Evolutionary conservation across 2,329 filamentous ascomycete genomes (phyloP).

Genomic region (Pseudocercospora fijiensis): DNA sequence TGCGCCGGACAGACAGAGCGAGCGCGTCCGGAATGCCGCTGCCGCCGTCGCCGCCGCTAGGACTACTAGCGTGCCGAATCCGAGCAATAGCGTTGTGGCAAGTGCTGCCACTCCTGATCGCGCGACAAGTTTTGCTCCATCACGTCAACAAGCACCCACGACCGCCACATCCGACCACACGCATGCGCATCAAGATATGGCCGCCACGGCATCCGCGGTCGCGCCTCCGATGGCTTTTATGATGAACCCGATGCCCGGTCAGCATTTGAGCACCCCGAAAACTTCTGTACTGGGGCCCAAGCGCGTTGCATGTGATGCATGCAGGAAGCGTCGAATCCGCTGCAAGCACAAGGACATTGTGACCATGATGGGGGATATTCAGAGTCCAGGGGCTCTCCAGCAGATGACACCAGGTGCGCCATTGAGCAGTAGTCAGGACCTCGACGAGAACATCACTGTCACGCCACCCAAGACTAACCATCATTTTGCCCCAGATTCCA

Average conservation of each 20-base stretch:
- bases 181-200: constrained; percentile 28
- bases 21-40: constrained; percentile 37
- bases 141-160: constrained; percentile 18
- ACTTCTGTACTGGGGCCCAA: constrained; percentile 61
- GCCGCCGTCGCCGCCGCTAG: constrained; percentile 2
- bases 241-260: constrained; percentile 32
- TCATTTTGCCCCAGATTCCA: constrained; percentile 18
- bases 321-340: constrained; percentile 60
- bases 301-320: constrained; percentile 61
- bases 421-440: constrained; percentile 16
- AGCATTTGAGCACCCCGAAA: constrained; percentile 52
- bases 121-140: constrained; percentile 27
- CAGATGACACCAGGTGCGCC: constrained; percentile 9
- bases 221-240: constrained; percentile 29
- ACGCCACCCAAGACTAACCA: constrained; percentile 28
- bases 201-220: constrained; percentile 21
- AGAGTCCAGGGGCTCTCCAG: constrained; percentile 17
- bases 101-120: constrained; percentile 27
- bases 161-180: constrained; percentile 27
- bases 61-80: constrained; percentile 11
- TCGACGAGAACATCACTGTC: constrained; percentile 34
- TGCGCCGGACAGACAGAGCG: constrained; percentile 48
- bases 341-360: constrained; percentile 64
- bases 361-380: constrained; percentile 18
- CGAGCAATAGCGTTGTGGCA: constrained; percentile 12